A percentile compares a stretch with the other conserved stretches of the same genome.
Evolutionary conservation across 176 grass and related monocot genomes (phyloP).

Genomic region (Zizania latifolia): DNA sequence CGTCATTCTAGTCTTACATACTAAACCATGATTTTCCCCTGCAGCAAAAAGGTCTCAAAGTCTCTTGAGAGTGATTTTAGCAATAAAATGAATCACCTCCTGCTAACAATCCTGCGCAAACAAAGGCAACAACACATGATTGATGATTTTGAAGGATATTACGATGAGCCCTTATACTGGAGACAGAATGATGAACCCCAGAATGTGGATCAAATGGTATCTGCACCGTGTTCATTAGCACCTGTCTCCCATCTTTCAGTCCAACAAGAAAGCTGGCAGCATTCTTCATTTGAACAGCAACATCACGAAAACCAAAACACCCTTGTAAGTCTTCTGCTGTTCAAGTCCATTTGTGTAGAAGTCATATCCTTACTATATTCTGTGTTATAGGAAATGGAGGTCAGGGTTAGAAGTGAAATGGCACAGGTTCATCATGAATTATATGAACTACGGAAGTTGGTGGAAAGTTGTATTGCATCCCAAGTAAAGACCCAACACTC

Average conservation of each 20-base stretch:
- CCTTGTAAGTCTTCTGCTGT: constrained; percentile 40
- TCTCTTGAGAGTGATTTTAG: constrained; percentile 90
- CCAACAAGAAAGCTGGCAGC: constrained; percentile 46
- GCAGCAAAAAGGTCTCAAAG: constrained; percentile 84
- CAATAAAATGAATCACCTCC: constrained; percentile 68
- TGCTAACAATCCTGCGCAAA: constrained; percentile 57
- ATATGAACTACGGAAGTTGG: constrained; percentile 74
- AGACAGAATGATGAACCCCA: constrained; percentile 49
- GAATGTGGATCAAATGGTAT: constrained; percentile 43
- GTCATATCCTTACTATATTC: constrained; percentile 28
- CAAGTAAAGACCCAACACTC: constrained; percentile 69
- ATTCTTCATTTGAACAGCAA: constrained; percentile 48
- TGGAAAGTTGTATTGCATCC: constrained; percentile 84
- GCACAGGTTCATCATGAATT: constrained; percentile 82
- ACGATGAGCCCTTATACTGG: constrained; percentile 47
- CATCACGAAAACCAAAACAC: constrained; percentile 42
- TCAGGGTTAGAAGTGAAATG: constrained; percentile 66
- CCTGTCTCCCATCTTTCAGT: constrained; percentile 41
- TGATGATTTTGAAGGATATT: constrained; percentile 63
- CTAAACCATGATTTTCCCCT: constrained; percentile 5
- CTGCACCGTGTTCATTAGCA: constrained; percentile 45
- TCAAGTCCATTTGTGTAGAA: constrained; percentile 1
- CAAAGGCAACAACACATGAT: constrained; percentile 55
- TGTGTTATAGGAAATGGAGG: constrained; percentile 51
- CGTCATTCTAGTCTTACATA: too few relatives aligned